Percentiles rank a stretch among this genome's conserved stretches.
These are phyloP conservation scores for Sporobolomyces pararoseus DNA, from an alignment of 768 basidiomycete species.

Conservation along the genomic window DNA sequence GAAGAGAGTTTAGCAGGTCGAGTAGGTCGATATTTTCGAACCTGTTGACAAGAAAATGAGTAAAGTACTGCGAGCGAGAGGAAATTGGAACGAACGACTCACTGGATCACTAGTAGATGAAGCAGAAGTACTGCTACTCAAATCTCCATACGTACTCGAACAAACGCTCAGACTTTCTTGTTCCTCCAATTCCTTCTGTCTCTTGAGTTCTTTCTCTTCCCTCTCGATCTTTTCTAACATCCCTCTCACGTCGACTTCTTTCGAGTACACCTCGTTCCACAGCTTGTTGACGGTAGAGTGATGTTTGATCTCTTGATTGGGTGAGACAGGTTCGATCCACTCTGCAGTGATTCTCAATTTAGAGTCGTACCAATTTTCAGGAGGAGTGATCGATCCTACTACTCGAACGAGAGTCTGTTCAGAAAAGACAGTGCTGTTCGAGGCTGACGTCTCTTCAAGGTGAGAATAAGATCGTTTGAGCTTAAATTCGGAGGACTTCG, in stretches of 20 bases:
- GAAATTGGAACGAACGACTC: too few species aligned
- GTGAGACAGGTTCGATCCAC: conserved; percentile 4
- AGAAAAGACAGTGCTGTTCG: background rate
- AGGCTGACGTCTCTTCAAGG: background rate
- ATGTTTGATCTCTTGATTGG: background rate
- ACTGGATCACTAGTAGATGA: too few species aligned
- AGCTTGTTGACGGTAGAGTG: background rate
- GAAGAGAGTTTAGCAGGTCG: conserved; percentile 13
- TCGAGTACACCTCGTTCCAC: conserved; percentile 1
- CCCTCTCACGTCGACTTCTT: conserved; percentile 2
- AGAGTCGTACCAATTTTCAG: background rate
- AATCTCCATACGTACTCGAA: background rate
- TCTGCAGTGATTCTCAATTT: conserved; percentile 6
- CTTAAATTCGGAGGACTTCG: too few species aligned
- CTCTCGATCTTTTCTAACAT: conserved; percentile 11
- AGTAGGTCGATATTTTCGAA: conserved; percentile 5
- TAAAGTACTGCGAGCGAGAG: background rate
- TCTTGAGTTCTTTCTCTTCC: background rate
- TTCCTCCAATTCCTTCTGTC: background rate
- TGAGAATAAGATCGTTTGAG: background rate
- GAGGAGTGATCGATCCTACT: conserved; percentile 15
- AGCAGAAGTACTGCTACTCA: background rate
- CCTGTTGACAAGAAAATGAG: background rate
- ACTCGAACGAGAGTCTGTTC: conserved; percentile 7
- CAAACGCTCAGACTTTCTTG: background rate